phyloP scores from a whole-genome alignment of 2,329 filamentous ascomycete genomes.

The Myriosclerotinia curreyana region DNA sequence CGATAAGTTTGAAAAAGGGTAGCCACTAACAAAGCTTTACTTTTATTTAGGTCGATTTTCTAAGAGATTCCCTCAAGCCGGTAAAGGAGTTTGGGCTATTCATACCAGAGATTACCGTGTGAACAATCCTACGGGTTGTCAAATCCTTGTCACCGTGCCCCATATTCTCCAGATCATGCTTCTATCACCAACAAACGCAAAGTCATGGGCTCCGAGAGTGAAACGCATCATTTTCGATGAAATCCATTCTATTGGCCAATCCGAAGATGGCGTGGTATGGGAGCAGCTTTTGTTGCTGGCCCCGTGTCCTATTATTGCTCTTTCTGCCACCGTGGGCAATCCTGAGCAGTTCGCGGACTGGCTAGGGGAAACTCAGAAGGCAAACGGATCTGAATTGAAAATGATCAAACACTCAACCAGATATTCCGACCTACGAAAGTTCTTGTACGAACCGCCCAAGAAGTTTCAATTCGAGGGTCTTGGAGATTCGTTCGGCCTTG shows the following conservation, averaged over 20 bases:
- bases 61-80: conserved; percentile 56
- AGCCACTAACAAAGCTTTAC: conserved; percentile 20
- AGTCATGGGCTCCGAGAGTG: conserved; percentile 63
- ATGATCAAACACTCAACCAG: conserved; percentile 67
- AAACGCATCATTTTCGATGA: conserved; percentile 81
- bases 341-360: conserved; percentile 66
- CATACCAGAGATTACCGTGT: conserved; percentile 73
- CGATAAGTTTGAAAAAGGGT: neutral
- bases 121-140: conserved; percentile 69
- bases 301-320: conserved; percentile 73
- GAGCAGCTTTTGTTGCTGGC: conserved; percentile 72
- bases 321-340: conserved; percentile 78
- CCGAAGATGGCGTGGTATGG: conserved; percentile 74
- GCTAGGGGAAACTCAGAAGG: conserved; percentile 62
- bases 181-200: conserved; percentile 61
- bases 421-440: conserved; percentile 78
- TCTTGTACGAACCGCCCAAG: conserved; percentile 56
- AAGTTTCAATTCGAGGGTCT: conserved; percentile 41
- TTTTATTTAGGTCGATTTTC: conserved; percentile 52
- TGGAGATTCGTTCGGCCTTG: conserved; percentile 40
- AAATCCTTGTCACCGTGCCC: conserved; percentile 74
- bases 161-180: conserved; percentile 79
- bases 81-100: conserved; percentile 73
- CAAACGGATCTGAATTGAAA: conserved; percentile 59
- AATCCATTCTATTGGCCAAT: conserved; percentile 75